phyloP scores from a whole-genome alignment of 306 rosid species.

The Lathyrus sativus region DNA sequence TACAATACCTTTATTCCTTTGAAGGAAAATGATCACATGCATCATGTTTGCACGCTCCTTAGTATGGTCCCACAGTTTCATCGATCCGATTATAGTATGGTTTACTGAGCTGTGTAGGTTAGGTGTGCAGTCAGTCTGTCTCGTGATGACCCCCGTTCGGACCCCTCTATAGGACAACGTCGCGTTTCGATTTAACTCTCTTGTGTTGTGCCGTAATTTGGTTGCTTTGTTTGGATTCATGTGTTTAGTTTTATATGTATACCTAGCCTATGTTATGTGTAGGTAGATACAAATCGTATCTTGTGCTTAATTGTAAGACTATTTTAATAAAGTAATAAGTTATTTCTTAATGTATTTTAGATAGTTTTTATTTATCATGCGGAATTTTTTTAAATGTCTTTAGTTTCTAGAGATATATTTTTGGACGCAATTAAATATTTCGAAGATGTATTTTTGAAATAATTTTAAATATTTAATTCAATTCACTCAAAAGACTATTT shows the following conservation, averaged over 20 bases:
- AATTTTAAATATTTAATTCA: no score
- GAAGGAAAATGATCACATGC: conserved; percentile 49
- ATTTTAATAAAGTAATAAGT: no score
- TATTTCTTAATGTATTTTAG: no score
- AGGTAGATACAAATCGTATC: background rate
- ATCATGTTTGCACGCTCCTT: conserved; percentile 35
- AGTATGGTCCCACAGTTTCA: conserved; percentile 48
- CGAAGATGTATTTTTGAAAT: no score
- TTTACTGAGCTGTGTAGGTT: background rate
- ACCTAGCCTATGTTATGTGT: background rate
- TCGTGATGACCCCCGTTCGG: conserved; percentile 4
- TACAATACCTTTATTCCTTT: conserved; percentile 37
- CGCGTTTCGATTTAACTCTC: background rate
- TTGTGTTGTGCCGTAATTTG: background rate
- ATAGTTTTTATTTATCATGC: no score
- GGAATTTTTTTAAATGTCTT: no score
- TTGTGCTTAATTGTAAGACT: background rate
- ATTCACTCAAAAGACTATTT: no score
- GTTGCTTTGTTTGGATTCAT: conserved; percentile 5
- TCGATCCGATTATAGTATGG: conserved; percentile 4
- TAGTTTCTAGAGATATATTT: no score
- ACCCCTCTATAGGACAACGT: conserved; percentile 6
- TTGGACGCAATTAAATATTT: no score
- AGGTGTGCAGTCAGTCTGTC: background rate
- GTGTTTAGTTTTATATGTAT: background rate